Evolutionary conservation across 768 basidiomycete genomes (phyloP), one percentile per base, ranked within the genome.

Genomic region (Tylopilus sp.): DNA sequence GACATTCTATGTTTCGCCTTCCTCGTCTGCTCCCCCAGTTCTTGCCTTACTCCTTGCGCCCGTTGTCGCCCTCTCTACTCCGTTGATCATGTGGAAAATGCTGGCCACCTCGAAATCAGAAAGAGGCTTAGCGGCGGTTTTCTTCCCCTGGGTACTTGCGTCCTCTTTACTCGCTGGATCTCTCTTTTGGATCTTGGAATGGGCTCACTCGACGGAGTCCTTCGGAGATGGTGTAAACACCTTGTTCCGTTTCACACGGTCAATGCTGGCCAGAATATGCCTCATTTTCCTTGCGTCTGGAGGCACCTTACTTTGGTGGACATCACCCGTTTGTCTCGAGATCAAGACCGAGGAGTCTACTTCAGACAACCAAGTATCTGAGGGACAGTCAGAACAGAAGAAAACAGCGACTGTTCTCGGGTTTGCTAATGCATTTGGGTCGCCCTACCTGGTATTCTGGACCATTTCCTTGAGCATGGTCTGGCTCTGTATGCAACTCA

Each of bases 361-460:
- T 15, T 26, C 23, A 18, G 58, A 58, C 22, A 35, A 38, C 40
- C 44, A 52, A 35, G 48, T 26, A 10, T 33, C 53, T 2, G 20
- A 48, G 26, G 31, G 52, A 13, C 51, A 52, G 57, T 52, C 73
- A 56, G 58, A 71, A 39, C 64, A 51, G 44, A 75, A 63, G 64
- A 67, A 60, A 15, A 76, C 81, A 42, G 75, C 82, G 38, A 76
- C 73, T 18, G 79, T 98, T 2, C 69, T 92, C 1, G 95, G 95
- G 0, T 95, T 85, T 61, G 89, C 91, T 0, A 97, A 98, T 65
- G 84, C 90, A 0, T 95, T 84, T 60, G 95, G 93, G 15, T 84
- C 93, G 15, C 82, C 91, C 2, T 97, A 93, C 67, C 72, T 94
- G 48, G 71, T 95, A 33, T 90, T 97, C 62, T 87, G 88, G 80